Evolutionary conservation across 176 grass and related monocot species (phyloP), one percentile per base, ranked within the genome.

Genomic region (Eremochloa ophiuroides): DNA sequence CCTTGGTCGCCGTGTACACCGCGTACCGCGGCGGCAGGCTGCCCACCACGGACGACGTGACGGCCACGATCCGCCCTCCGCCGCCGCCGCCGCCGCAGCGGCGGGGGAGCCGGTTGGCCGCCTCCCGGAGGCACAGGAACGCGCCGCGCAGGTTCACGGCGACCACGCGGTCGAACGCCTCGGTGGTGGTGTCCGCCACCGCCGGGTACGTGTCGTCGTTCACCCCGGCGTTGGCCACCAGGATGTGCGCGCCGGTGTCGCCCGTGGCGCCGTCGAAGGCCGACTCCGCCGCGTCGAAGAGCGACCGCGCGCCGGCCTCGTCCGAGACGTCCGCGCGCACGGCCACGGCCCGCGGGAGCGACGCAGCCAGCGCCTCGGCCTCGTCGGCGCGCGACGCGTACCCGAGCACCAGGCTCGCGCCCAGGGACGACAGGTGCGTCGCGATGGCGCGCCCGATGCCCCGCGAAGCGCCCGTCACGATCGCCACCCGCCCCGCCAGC

Each of bases 91-190:
- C 91, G 28, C 86, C 91, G 9, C n/a, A n/a, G n/a, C n/a, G n/a
- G n/a, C 75, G 94, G 2, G 68, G 79, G 10, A 90, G 60, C 1
- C 89, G 82, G 66, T 80, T 86, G 4, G 87, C 85, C 0, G 87
- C 94, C 89, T 97, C 94, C 1, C 94, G 91, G 68, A 90, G 85
- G 82, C 89, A 92, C 4, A 94, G 89, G 86, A 94, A 97, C 9
- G 85, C 91, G 65, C 94, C 94, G 67, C 88, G 90, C 33, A 64
- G 13, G 85, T 97, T 94, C 1, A 83, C 70, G 40, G 46, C 66
- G 53, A 92, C 2, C 14, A 50, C 63, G 56, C 83, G 69, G 73
- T 97, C 91, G 66, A 82, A 97, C 27, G 48, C 29, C 26, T 73
- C 91, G 16, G 86, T 76, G 9, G 80, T 16, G 8, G 91, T 94